A percentile compares a stretch with the other conserved stretches of the same genome.
These are phyloP conservation scores for Imleria badia DNA, from an alignment of 768 basidiomycete species.

Conservation along the genomic window DNA sequence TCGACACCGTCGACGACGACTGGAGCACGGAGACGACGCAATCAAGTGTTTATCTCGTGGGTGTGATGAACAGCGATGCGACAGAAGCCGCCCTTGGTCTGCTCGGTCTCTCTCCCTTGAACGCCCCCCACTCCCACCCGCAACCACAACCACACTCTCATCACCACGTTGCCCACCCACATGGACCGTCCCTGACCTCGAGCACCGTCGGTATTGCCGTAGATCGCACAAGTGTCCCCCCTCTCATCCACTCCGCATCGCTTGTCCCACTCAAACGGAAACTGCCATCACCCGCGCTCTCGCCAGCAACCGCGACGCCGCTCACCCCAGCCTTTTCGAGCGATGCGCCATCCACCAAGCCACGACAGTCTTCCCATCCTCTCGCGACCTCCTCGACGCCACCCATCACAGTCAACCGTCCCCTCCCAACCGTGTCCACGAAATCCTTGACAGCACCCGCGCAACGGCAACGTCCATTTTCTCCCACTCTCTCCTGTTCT, in stretches of 20 bases:
- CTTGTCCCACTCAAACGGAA: constrained; percentile 45
- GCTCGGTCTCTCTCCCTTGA: constrained; percentile 46
- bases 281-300: constrained; percentile 26
- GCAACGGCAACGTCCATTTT: constrained; percentile 17
- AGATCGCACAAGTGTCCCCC: constrained; percentile 22
- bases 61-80: constrained; percentile 52
- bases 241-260: constrained; percentile 22
- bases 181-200: constrained; percentile 30
- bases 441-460: constrained; percentile 16
- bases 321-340: background rate
- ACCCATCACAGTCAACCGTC: constrained; percentile 7
- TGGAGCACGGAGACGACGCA: constrained; percentile 2
- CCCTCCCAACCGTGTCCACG: constrained; percentile 8
- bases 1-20: constrained; percentile 15
- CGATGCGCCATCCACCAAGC: constrained; percentile 14
- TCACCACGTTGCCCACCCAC: constrained; percentile 25
- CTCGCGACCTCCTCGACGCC: constrained; percentile 18
- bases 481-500: constrained; percentile 14
- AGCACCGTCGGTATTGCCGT: constrained; percentile 23
- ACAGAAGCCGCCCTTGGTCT: constrained; percentile 60
- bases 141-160: constrained; percentile 25
- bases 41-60: constrained; percentile 4
- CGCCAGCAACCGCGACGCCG: constrained; percentile 9
- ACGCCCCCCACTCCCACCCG: constrained; percentile 30
- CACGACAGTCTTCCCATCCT: constrained; percentile 17